A percentile compares a stretch with the other conserved stretches of the same genome.
Evolutionary conservation across 805 yeast species (phyloP).

Genomic region (Candida fluviatilis): DNA sequence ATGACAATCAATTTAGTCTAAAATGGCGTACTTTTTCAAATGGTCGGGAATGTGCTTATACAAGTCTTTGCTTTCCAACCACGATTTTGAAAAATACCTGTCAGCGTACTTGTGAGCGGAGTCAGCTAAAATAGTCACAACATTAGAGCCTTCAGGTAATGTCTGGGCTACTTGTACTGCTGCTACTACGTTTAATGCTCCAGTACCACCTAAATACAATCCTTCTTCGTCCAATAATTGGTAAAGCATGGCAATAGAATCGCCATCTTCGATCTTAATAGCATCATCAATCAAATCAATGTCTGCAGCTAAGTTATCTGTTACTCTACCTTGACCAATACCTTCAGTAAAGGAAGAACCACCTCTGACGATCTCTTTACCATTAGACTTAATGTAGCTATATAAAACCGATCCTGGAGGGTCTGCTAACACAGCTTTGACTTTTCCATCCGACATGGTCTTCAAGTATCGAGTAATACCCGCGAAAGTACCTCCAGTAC

Average conservation of each 20-base stretch:
- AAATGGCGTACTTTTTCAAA: conserved; percentile 59
- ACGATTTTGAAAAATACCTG: conserved; percentile 68
- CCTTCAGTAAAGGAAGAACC: conserved; percentile 95
- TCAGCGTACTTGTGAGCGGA: conserved; percentile 88
- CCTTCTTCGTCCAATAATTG: conserved; percentile 87
- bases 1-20: conserved; percentile 25
- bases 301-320: conserved; percentile 74
- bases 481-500: conserved; percentile 91
- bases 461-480: conserved; percentile 80
- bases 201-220: conserved; percentile 83
- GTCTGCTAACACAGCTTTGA: conserved; percentile 73
- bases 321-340: conserved; percentile 92
- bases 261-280: conserved; percentile 69
- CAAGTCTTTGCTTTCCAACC: conserved; percentile 71
- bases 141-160: conserved; percentile 74
- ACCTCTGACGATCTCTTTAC: conserved; percentile 60
- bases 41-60: conserved; percentile 65
- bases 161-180: conserved; percentile 72
- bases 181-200: conserved; percentile 87
- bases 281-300: conserved; percentile 77
- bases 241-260: conserved; percentile 80
- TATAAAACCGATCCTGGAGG: conserved; percentile 91
- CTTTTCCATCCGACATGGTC: conserved; percentile 56
- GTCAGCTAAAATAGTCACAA: conserved; percentile 87
- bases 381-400: conserved; percentile 69